Percentiles rank a stretch among this genome's conserved stretches.
These are phyloP conservation scores for Aspergillus cristatus DNA, from an alignment of 495 filamentous ascomycete species.

Conservation along the genomic window DNA sequence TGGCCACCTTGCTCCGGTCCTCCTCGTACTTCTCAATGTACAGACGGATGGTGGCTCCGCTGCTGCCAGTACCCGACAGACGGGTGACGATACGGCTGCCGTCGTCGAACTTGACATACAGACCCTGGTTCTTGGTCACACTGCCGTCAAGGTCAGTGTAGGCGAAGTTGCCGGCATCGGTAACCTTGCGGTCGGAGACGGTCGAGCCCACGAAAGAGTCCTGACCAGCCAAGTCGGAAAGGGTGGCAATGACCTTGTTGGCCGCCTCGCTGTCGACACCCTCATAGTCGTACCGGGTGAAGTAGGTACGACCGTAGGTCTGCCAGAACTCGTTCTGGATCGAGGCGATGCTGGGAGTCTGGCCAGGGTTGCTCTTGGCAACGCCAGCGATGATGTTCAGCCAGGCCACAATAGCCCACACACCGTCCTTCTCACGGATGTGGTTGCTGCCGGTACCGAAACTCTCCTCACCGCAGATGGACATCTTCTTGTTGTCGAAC, in stretches of 20 bases:
- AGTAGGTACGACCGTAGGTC: slow-evolving; percentile 94
- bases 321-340: slow-evolving; percentile 98
- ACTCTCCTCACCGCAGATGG: slow-evolving; percentile 96
- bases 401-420: slow-evolving; percentile 97
- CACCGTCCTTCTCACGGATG: slow-evolving; percentile 96
- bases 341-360: slow-evolving; percentile 78
- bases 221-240: slow-evolving; percentile 60
- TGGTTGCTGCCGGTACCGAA: slow-evolving; percentile 99
- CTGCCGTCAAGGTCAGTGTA: slow-evolving; percentile 97
- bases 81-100: slow-evolving; percentile 91
- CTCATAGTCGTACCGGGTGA: slow-evolving; percentile 98
- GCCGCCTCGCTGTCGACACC: slow-evolving; percentile 84
- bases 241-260: slow-evolving; percentile 71
- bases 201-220: slow-evolving; percentile 73
- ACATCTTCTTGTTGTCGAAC: slow-evolving; percentile 94
- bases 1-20: slow-evolving; percentile 61
- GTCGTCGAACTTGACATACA: slow-evolving; percentile 90
- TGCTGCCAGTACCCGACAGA: slow-evolving; percentile 87
- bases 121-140: slow-evolving; percentile 89
- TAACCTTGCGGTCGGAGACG: slow-evolving; percentile 71
- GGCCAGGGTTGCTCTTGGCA: slow-evolving; percentile 63
- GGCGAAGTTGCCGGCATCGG: slow-evolving; percentile 87
- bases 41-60: slow-evolving; percentile 88
- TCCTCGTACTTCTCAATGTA: slow-evolving; percentile 89
- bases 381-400: slow-evolving; percentile 96